Percentiles rank a stretch among this genome's conserved stretches.
These are phyloP conservation scores for Pueraria montana DNA, from an alignment of 306 rosid species.

Conservation along the genomic window DNA sequence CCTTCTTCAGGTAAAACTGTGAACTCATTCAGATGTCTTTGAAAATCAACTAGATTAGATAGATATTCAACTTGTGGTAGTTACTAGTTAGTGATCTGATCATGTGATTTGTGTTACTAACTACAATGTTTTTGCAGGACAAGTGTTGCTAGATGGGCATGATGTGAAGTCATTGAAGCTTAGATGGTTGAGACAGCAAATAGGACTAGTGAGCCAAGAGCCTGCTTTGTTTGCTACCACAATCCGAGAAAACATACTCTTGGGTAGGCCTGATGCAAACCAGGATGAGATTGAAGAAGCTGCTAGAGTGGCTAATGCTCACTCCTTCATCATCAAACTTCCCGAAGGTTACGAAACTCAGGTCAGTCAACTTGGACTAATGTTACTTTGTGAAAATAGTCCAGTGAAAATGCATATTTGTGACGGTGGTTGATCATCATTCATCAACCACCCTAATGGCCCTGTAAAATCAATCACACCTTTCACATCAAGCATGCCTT, in stretches of 20 bases:
- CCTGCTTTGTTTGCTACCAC: conserved; percentile 95
- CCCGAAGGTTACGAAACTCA: conserved; percentile 90
- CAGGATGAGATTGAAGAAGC: conserved; percentile 90
- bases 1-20: conserved; percentile 72
- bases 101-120: neutral
- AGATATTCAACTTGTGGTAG: neutral
- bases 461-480: conserved; percentile 36
- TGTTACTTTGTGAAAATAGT: neutral
- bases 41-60: neutral
- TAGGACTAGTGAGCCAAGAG: conserved; percentile 96
- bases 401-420: conserved; percentile 1
- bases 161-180: conserved; percentile 82
- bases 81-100: neutral
- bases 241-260: conserved; percentile 80
- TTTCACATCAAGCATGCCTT: conserved; percentile 32
- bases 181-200: conserved; percentile 88
- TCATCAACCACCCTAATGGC: conserved; percentile 20
- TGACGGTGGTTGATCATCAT: conserved; percentile 7
- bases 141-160: conserved; percentile 85
- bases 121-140: conserved; percentile 57
- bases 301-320: conserved; percentile 92
- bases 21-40: neutral
- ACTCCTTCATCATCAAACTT: conserved; percentile 84
- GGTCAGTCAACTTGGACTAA: conserved; percentile 59
- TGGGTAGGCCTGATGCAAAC: conserved; percentile 86